A percentile compares a stretch with the other conserved stretches of the same genome.
phyloP scores from a whole-genome alignment of 2,329 filamentous ascomycete genomes.

The Aspergillus calidoustus region DNA sequence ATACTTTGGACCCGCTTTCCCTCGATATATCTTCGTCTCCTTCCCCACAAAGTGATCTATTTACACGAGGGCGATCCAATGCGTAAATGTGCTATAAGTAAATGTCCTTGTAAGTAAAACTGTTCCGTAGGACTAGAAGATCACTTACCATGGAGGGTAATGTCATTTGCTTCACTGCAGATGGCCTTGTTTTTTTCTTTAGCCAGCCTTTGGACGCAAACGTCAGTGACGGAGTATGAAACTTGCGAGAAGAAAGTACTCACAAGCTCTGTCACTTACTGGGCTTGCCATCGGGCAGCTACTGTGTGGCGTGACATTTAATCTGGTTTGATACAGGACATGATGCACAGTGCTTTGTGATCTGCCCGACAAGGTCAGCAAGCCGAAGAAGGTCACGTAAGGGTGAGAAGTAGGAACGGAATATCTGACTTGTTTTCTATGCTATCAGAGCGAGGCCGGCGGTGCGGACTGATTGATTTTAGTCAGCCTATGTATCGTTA shows the following conservation, averaged over 20 bases:
- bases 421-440: not conserved
- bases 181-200: conserved; percentile 18
- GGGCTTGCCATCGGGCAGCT: conserved; percentile 15
- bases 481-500: conserved; percentile 20
- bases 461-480: conserved; percentile 12
- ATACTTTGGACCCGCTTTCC: no score
- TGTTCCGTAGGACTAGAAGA: not conserved
- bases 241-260: not conserved
- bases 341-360: not conserved
- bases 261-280: conserved; percentile 32
- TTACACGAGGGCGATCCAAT: not conserved
- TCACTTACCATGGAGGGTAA: conserved; percentile 3
- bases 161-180: conserved; percentile 13
- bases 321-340: not conserved
- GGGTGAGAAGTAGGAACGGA: not conserved
- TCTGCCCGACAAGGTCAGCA: not conserved
- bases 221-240: not conserved
- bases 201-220: conserved; percentile 13
- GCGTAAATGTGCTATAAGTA: not conserved
- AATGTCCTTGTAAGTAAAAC: not conserved
- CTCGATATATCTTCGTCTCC: no score
- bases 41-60: not conserved
- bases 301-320: not conserved
- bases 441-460: not conserved
- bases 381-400: not conserved